Evolutionary conservation across 1,284 basidiomycete genomes (phyloP), one percentile per base, ranked within the genome.

Genomic region (Rhodotorula glutinis): DNA sequence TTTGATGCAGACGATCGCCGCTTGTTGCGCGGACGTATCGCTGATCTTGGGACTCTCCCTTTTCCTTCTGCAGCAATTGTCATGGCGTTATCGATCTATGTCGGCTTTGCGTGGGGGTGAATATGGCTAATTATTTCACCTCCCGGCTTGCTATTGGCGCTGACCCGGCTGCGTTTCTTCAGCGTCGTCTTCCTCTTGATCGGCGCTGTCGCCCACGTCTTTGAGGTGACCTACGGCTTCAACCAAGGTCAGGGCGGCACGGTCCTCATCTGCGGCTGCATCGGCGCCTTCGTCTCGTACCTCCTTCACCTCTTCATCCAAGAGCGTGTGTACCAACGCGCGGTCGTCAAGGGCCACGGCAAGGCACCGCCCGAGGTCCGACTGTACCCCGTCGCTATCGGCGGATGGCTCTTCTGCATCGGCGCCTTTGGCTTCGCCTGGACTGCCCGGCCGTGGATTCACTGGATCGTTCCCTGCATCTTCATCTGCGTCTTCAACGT

Each of bases 281-380:
- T 82, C 46, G 91, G 90, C 16, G 86, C 88, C 2, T 83, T 85
- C 72, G 66, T 91, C 49, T 91, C 89, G 0, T 87, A 88, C 49
- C 74, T 88, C 30, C 86, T 87, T 51, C 88, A 91, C 58, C 53
- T 60, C 33, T 54, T 55, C 10, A 33, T 63, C 11, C 69, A 66
- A 30, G 68, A 74, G 49, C 29, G 63, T 4, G 13, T 49, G n/a
- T 68, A 78, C 64, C 60, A 55, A 25, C 64, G 71, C 17, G 71
- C 77, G 2, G 67, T 75, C 3, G 33, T 23, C 2, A 67, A 68
- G 41, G 71, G 77, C 2, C 75, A 77, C 0, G 80, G 80, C 10
- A 75, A 77, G 33, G 79, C 81, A 0, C 74, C 77, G 0, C 81
- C 82, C 5, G 82, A 83, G 74, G 81, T 79, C 9, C 69, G 82